Percentiles rank a stretch among this genome's conserved stretches.
Conservation (phyloP, 2,329 filamentous ascomycete species). For the Tricladium varicosporioides region DNA sequence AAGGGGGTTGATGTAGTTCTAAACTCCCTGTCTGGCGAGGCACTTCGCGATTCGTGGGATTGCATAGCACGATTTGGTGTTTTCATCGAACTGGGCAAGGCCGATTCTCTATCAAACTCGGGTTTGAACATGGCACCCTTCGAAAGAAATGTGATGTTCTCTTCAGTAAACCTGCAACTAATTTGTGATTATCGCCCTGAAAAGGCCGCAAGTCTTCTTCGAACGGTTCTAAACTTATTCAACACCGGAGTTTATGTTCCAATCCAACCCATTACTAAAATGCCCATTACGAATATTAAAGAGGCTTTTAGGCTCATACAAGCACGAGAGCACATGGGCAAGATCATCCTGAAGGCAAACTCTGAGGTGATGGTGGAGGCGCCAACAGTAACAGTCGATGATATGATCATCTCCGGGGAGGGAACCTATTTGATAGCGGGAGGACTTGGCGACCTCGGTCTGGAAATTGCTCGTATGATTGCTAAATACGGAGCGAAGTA, state of each 20-base stretch:
- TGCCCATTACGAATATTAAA: constrained; percentile 36
- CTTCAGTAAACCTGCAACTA: not conserved
- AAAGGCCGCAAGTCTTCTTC: constrained; percentile 16
- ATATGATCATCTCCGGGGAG: no score
- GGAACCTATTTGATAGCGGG: constrained; percentile 28
- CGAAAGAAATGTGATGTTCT: constrained; percentile 5
- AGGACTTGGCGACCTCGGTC: constrained; percentile 27
- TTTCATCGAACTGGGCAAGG: constrained; percentile 37
- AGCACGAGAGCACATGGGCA: constrained; percentile 14
- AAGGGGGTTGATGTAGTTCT: constrained; percentile 6
- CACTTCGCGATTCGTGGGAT: constrained; percentile 41
- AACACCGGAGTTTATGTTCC: constrained; percentile 17
- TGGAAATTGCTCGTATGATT: constrained; percentile 16
- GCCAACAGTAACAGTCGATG: no score
- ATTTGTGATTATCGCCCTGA: not conserved
- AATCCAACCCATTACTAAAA: constrained; percentile 28
- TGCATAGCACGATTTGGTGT: constrained; percentile 37
- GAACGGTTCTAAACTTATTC: constrained; percentile 12
- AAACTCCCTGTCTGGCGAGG: constrained; percentile 10
- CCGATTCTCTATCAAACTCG: constrained; percentile 21
- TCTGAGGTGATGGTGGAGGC: constrained; percentile 7
- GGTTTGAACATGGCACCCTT: constrained; percentile 17
- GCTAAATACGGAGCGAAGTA: constrained; percentile 14
- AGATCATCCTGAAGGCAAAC: constrained; percentile 14
- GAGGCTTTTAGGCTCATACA: constrained; percentile 17